A percentile compares a stretch with the other conserved stretches of the same genome.
Conservation (phyloP, 192 early-diverging fungal species). For the Backusella tarrabulga region DNA sequence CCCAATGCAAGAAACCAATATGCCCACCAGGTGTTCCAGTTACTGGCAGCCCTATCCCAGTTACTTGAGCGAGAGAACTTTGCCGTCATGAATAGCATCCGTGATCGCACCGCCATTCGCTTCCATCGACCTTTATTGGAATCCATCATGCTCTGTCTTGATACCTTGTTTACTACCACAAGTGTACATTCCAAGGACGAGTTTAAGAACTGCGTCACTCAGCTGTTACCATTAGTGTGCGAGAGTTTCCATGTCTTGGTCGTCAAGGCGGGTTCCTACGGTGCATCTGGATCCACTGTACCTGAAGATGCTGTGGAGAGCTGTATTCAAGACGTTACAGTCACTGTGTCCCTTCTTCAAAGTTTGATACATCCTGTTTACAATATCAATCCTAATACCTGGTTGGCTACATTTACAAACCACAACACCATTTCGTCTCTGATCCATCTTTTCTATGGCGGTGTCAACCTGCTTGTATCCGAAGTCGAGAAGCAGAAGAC, state of each 20-base stretch:
- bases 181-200: background rate
- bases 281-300: conserved; percentile 8
- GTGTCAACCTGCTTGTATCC: conserved; percentile 34
- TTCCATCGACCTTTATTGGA: conserved; percentile 38
- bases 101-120: background rate
- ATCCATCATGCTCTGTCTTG: conserved; percentile 35
- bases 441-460: conserved; percentile 32
- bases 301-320: conserved; percentile 24
- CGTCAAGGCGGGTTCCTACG: background rate
- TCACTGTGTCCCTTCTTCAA: conserved; percentile 40
- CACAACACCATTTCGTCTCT: conserved; percentile 36
- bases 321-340: conserved; percentile 38
- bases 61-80: conserved; percentile 22
- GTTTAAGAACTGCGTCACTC: background rate
- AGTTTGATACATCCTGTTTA: conserved; percentile 38
- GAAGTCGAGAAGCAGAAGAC: conserved; percentile 31
- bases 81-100: conserved; percentile 18
- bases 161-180: conserved; percentile 14
- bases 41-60: conserved; percentile 8
- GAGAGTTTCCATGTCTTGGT: conserved; percentile 27
- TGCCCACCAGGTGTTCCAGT: conserved; percentile 6
- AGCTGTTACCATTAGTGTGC: background rate
- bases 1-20: conserved; percentile 9
- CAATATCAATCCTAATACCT: conserved; percentile 34
- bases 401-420: conserved; percentile 36